These are phyloP conservation scores for Annulohypoxylon truncatum DNA, from an alignment of 2,329 filamentous ascomycete species.

Conservation along the genomic window DNA sequence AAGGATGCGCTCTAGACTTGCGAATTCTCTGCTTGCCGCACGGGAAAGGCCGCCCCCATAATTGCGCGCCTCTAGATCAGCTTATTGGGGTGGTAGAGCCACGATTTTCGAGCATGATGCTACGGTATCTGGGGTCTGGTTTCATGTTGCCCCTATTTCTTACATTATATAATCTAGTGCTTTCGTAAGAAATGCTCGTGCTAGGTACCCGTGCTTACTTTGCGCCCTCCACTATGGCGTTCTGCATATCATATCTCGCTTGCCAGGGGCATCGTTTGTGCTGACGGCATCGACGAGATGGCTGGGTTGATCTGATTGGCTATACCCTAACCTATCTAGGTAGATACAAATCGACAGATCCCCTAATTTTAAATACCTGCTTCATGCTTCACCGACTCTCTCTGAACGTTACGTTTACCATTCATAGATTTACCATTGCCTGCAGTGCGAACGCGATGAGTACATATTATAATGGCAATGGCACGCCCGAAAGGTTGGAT, in stretches of 20 bases:
- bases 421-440: neutral
- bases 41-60: conserved; percentile 31
- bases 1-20: conserved; percentile 13
- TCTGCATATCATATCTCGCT: conserved; percentile 5
- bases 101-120: conserved; percentile 6
- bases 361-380: neutral
- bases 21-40: conserved; percentile 19
- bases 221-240: neutral
- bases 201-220: neutral
- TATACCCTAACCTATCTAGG: neutral
- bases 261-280: neutral
- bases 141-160: conserved; percentile 30
- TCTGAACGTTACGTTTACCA: neutral
- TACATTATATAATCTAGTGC: conserved; percentile 29
- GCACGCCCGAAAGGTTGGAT: neutral
- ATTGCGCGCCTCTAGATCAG: conserved; percentile 23
- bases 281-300: conserved; percentile 2
- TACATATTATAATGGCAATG: neutral
- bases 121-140: conserved; percentile 19
- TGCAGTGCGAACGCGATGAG: neutral
- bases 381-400: neutral
- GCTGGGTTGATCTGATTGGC: neutral
- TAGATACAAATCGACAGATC: neutral
- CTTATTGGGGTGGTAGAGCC: conserved; percentile 9
- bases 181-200: conserved; percentile 16